Conservation (phyloP, 176 grass and related monocot genomes). For the Themeda triandra region DNA sequence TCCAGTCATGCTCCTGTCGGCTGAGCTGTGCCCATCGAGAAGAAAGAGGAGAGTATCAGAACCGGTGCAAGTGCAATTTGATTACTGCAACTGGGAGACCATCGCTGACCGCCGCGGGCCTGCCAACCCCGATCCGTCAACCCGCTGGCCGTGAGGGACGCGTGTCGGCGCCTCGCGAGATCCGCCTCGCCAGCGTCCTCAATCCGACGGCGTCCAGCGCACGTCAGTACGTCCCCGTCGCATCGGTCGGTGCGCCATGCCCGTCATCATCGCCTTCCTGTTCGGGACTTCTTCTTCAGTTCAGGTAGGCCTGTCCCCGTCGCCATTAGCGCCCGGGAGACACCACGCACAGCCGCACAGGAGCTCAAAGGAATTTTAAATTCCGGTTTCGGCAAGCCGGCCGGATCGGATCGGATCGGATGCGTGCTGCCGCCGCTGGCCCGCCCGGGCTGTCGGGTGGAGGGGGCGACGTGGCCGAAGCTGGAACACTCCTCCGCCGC, state of each 20-base stretch:
- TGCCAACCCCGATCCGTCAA: background rate
- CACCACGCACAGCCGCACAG: background rate
- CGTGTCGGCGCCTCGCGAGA: slow-evolving; percentile 20
- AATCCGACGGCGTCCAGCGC: background rate
- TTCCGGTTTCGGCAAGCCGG: background rate
- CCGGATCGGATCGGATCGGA: background rate
- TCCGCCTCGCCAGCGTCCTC: background rate
- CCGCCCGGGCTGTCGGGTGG: background rate
- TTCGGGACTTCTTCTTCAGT: no score
- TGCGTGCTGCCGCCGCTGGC: background rate
- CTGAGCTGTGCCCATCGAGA: background rate
- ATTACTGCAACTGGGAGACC: background rate
- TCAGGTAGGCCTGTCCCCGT: background rate
- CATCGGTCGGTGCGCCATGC: no score
- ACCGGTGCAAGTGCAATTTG: background rate
- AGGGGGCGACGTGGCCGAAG: slow-evolving; percentile 31
- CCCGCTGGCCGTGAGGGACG: background rate
- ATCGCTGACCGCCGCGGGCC: background rate
- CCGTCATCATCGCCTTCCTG: background rate
- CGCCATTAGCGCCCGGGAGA: background rate
- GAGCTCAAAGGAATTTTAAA: background rate
- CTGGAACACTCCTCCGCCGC: slow-evolving; percentile 2
- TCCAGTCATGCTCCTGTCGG: no score
- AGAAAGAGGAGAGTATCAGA: background rate
- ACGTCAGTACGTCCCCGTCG: no score